Base-by-base conservation (phyloP, 1,139 yeast genomes). In the Saccharomycopsis crataegensis region DNA sequence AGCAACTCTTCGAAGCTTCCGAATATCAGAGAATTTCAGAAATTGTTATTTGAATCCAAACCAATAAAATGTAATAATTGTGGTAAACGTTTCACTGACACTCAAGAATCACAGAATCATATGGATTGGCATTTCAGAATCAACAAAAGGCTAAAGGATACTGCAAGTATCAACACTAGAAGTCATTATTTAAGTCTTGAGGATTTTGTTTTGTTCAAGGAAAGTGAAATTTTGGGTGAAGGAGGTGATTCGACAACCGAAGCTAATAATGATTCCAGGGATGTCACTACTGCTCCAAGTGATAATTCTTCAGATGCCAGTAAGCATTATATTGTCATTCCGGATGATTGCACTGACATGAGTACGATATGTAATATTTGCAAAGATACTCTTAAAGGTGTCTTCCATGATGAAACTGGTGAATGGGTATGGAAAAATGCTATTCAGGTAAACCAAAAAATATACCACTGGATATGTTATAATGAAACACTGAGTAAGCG, bases 381-480 rank as follows among this genome's bases (percentile, higher is more conserved):
- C 71, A 83, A 86, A 61, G 99, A 94, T 62, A 78, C 75, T 50
- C 79, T 90, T 53, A 77, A 78, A 59, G 91, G 95, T 6, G 80
- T 82, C 8, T 93, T 89, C 75, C 87, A 87, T 65, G 97, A 90
- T 64, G 91, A 86, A 53, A 73, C 82, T 5, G 98, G 96, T 46
- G 97, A 91, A 65, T 94, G 99, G 99, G 82, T 91, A 44, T 93
- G 97, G 97, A 78, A 75, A 61, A 83, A 86, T 65, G 89, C 96
- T 47, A 76, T 88, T 34, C 75, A 76, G 57, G 80, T 77, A 8
- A 78, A 83, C n/a, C 86, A 83, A 8, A 83, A 80, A 60, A 80
- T 86, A 48, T 86, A 85, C 65, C 99, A 94, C 70, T 86, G 86
- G 43, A 74, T 82, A 1, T 94, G 99, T 67, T 85, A 76, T 65